Evolutionary conservation across 2,329 filamentous ascomycete species (phyloP).

Genomic region (Grosmannia clavigera): DNA sequence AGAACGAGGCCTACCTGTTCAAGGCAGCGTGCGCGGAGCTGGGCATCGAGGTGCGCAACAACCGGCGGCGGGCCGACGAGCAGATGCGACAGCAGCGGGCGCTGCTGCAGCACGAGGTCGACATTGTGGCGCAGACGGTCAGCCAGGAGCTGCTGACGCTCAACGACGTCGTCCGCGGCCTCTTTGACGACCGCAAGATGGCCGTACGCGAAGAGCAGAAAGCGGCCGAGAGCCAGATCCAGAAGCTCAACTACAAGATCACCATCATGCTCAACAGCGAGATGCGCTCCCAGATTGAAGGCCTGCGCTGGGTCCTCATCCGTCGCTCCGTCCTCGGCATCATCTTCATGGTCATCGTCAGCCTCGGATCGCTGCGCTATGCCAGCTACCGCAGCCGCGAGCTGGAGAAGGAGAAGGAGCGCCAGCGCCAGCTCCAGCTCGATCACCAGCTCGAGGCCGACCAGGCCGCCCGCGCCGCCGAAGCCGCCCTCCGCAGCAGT

Average conservation of each 20-base stretch:
- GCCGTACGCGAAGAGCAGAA: slow-evolving; percentile 79
- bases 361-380: slow-evolving; percentile 47
- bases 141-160: slow-evolving; percentile 71
- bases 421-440: background rate
- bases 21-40: slow-evolving; percentile 87
- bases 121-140: slow-evolving; percentile 75
- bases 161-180: slow-evolving; percentile 84
- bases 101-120: slow-evolving; percentile 85
- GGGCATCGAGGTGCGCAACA: slow-evolving; percentile 71
- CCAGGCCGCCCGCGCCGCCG: slow-evolving; percentile 31
- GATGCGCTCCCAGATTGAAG: slow-evolving; percentile 83
- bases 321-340: slow-evolving; percentile 52
- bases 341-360: slow-evolving; percentile 51
- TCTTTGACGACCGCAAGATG: slow-evolving; percentile 96
- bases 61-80: slow-evolving; percentile 65
- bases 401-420: slow-evolving; percentile 24
- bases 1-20: slow-evolving; percentile 93
- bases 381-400: slow-evolving; percentile 42
- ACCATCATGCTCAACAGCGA: slow-evolving; percentile 83
- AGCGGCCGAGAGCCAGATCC: slow-evolving; percentile 70
- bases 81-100: slow-evolving; percentile 71
- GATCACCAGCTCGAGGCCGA: slow-evolving; percentile 26
- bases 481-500: slow-evolving; percentile 27
- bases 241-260: slow-evolving; percentile 94
- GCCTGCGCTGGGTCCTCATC: slow-evolving; percentile 73